Percentiles rank a stretch among this genome's conserved stretches.
These are phyloP conservation scores for Penicillium janthinellum DNA, from an alignment of 2,329 filamentous ascomycete genomes.

Conservation along the genomic window DNA sequence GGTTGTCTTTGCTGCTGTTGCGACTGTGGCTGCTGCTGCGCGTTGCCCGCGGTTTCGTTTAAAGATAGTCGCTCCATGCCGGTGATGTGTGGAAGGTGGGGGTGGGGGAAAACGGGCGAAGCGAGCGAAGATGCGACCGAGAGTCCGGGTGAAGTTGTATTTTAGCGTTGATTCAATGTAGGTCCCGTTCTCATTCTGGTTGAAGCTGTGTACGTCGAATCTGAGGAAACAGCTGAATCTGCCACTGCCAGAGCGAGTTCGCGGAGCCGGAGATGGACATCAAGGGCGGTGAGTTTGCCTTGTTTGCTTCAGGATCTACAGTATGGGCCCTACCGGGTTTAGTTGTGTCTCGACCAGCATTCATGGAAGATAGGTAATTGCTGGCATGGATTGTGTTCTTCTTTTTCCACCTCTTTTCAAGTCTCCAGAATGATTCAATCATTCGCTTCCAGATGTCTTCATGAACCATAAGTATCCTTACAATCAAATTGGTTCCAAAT, in stretches of 20 bases:
- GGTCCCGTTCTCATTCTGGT: conserved; percentile 22
- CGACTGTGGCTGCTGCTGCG: conserved; percentile 30
- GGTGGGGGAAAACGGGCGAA: conserved; percentile 14
- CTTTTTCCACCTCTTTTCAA: too few species aligned
- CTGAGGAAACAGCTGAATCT: conserved; percentile 2
- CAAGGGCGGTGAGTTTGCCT: conserved; percentile 27
- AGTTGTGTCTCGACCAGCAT: neutral
- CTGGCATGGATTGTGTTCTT: too few species aligned
- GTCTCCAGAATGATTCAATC: too few species aligned
- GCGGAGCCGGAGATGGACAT: conserved; percentile 15
- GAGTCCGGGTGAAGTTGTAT: conserved; percentile 1
- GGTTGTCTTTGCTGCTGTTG: conserved; percentile 24
- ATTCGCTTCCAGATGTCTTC: too few species aligned
- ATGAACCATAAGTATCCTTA: too few species aligned
- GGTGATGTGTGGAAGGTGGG: conserved; percentile 11
- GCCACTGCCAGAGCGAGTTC: conserved; percentile 8
- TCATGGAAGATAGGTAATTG: too few species aligned
- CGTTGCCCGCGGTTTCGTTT: conserved; percentile 35
- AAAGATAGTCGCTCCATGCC: conserved; percentile 42
- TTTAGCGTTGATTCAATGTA: neutral
- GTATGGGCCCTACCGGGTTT: neutral
- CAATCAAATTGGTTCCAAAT: too few species aligned
- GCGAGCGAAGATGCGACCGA: conserved; percentile 6
- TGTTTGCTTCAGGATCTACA: conserved; percentile 18
- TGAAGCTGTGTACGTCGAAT: conserved; percentile 5